Evolutionary conservation across 805 yeast species (phyloP).

Genomic region (Nakazawaea ishiwadae): DNA sequence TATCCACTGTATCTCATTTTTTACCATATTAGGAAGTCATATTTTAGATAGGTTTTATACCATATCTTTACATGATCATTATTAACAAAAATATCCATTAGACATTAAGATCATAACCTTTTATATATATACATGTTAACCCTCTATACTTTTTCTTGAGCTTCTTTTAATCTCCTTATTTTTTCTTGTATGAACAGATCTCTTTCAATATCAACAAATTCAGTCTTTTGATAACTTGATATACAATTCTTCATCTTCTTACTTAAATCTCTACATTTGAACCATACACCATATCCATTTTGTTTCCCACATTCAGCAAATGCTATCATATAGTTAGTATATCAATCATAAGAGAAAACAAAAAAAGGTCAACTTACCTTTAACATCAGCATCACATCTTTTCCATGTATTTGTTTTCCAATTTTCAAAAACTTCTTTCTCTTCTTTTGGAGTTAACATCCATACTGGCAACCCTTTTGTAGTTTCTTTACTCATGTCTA

Average conservation of each 20-base stretch:
- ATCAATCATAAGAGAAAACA: not conserved
- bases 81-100: no score
- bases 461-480: conserved; percentile 55
- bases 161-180: conserved; percentile 30
- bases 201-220: conserved; percentile 65
- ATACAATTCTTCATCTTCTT: conserved; percentile 63
- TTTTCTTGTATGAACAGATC: conserved; percentile 61
- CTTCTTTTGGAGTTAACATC: conserved; percentile 75
- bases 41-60: no score
- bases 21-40: no score
- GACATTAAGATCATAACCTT: no score
- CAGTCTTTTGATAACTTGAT: conserved; percentile 50
- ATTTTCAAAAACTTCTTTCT: conserved; percentile 63
- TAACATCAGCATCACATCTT: conserved; percentile 64
- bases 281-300: conserved; percentile 62
- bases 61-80: no score
- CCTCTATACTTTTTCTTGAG: not conserved
- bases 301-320: conserved; percentile 64
- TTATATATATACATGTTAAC: not conserved
- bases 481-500: conserved; percentile 22
- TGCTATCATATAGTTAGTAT: conserved; percentile 20
- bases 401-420: conserved; percentile 66
- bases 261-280: conserved; percentile 56
- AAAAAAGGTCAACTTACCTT: conserved; percentile 28
- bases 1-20: no score